Conservation (phyloP, 371 early-diverging fungal species). For the Apophysomyces sp. region DNA sequence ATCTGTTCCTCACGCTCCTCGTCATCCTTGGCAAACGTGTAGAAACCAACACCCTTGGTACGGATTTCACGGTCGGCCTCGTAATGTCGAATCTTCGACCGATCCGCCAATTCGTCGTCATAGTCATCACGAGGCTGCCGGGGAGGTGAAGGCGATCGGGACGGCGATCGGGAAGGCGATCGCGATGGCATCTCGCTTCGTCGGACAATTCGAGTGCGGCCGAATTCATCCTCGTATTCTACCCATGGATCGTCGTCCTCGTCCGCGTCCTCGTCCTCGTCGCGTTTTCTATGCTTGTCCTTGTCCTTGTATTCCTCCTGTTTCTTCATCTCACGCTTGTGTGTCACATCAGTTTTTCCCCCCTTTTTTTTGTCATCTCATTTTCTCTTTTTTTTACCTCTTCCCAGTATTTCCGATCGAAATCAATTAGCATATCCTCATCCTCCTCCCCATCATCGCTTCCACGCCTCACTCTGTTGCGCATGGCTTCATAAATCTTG, state of each 20-base stretch:
- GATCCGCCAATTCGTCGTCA: slow-evolving; percentile 23
- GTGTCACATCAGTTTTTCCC: slow-evolving; percentile 15
- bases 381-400: slow-evolving; percentile 19
- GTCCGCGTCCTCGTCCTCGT: slow-evolving; percentile 9
- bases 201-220: slow-evolving; percentile 71
- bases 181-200: slow-evolving; percentile 55
- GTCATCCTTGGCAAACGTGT: slow-evolving; percentile 70
- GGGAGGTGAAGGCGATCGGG: slow-evolving; percentile 7
- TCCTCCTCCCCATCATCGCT: slow-evolving; percentile 26
- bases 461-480: slow-evolving; percentile 27
- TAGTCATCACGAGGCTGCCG: slow-evolving; percentile 10
- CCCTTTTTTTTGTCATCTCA: background rate
- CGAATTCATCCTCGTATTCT: slow-evolving; percentile 80
- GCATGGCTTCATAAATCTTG: slow-evolving; percentile 58
- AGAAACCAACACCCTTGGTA: slow-evolving; percentile 75
- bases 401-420: slow-evolving; percentile 45
- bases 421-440: slow-evolving; percentile 46
- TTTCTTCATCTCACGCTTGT: background rate
- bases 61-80: slow-evolving; percentile 62
- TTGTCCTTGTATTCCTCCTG: background rate
- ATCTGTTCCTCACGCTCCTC: slow-evolving; percentile 67
- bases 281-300: slow-evolving; percentile 5
- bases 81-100: slow-evolving; percentile 44
- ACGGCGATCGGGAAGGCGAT: slow-evolving; percentile 13
- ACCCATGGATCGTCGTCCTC: slow-evolving; percentile 73